Base-by-base conservation (phyloP, 2,329 filamentous ascomycete genomes). In the Fusarium keratoplasticum region DNA sequence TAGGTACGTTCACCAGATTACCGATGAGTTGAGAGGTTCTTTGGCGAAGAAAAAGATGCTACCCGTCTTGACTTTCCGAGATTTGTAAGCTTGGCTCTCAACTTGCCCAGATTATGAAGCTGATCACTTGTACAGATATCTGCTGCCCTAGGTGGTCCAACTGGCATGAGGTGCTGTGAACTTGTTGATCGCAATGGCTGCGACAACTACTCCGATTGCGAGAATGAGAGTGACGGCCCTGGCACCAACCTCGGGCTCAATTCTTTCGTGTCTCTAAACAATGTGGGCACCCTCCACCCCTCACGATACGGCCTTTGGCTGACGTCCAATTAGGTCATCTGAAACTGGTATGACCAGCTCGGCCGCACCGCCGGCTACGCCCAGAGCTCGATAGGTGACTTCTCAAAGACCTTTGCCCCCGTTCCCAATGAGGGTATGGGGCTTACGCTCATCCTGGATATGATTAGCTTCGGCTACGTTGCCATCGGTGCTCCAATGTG, bases 311-410 rank as follows among this genome's bases (percentile, higher is more conserved):
- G 10, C n/a, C 18, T 13, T 4, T 42, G 8, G 4, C 29, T 54
- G 33, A 55, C 22, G 4, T 4, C 14, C 13, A n/a, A 8, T 13
- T 52, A 66, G 64, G 27, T 62, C 22, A 42, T 50, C 36, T 57
- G 47, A 58, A 67, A 62, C 31, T 67, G 50, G 36, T 62, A 52
- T n/a, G 58, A 50, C 11, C 57, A 55, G 7, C 57, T 67, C 5
- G 47, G 29, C 18, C 27, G 58, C 8, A 55, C 47, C 6, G 47
- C 57, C 6, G 52, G 35, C 6, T 20, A 22, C 7, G 27, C 58
- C 35, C 47, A 33, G 2, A 52, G 33, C 13, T 44, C 38, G 16
- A 66, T 62, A 20, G 58, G 31, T 2, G 27, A 22, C 5, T 66
- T 61, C 9, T 54, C 59, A 2, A 60, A 47, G 16, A 55, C 31